phyloP scores from a whole-genome alignment of 306 rosid genomes.

The Sesbania bispinosa region DNA sequence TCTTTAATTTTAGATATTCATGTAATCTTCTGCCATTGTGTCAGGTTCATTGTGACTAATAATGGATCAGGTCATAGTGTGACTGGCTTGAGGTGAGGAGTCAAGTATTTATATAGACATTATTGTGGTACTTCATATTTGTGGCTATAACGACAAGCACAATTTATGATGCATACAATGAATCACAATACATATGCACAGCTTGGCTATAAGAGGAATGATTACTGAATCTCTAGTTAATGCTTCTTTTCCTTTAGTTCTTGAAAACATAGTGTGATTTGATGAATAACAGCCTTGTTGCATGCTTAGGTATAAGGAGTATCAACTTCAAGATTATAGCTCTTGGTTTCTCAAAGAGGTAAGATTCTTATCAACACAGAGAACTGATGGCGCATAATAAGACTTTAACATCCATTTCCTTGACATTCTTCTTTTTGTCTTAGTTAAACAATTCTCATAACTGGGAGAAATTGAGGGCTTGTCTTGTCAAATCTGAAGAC shows the following conservation, averaged over 20 bases:
- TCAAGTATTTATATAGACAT: background rate
- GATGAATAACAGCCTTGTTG: slow-evolving; percentile 14
- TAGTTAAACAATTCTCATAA: slow-evolving; percentile 80
- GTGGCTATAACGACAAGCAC: background rate
- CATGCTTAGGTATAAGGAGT: slow-evolving; percentile 85
- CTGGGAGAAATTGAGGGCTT: slow-evolving; percentile 72
- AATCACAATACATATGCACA: background rate
- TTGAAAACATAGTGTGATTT: slow-evolving; percentile 1
- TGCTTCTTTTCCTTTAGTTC: background rate
- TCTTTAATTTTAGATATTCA: background rate
- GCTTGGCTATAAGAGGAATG: background rate
- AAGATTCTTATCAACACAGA: slow-evolving; percentile 2
- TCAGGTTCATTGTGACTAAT: slow-evolving; percentile 89
- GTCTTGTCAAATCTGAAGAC: slow-evolving; percentile 86
- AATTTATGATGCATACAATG: background rate
- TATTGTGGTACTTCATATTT: slow-evolving; percentile 9
- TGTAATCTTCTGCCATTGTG: slow-evolving; percentile 7
- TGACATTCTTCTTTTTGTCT: slow-evolving; percentile 17
- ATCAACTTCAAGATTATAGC: slow-evolving; percentile 87
- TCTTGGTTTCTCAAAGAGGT: slow-evolving; percentile 93
- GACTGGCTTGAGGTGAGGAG: slow-evolving; percentile 69
- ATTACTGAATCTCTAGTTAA: background rate
- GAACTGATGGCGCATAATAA: background rate
- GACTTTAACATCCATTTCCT: slow-evolving; percentile 7
- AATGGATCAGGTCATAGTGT: slow-evolving; percentile 82